A percentile compares a stretch with the other conserved stretches of the same genome.
Conservation (phyloP, 2,329 filamentous ascomycete genomes). For the Aspergillus calidoustus region DNA sequence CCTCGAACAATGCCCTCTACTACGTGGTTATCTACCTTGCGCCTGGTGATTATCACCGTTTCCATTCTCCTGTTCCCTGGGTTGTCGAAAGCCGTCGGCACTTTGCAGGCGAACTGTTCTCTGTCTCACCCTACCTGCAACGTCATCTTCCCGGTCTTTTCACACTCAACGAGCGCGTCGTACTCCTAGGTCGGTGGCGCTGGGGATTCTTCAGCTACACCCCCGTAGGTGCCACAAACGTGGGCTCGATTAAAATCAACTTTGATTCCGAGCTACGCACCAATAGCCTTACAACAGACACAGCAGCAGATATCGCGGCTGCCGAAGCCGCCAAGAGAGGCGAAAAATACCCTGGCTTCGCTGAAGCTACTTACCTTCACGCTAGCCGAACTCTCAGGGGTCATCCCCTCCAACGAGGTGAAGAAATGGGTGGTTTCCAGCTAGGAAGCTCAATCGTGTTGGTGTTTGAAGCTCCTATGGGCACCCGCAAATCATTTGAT, state of each 20-base stretch:
- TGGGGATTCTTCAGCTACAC: slow-evolving; percentile 98
- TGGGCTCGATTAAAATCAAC: slow-evolving; percentile 95
- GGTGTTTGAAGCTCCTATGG: slow-evolving; percentile 90
- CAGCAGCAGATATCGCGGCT: slow-evolving; percentile 83
- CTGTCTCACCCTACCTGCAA: slow-evolving; percentile 92
- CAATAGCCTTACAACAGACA: slow-evolving; percentile 91
- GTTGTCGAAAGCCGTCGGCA: slow-evolving; percentile 94
- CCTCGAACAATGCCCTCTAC: slow-evolving; percentile 73
- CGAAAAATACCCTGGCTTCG: slow-evolving; percentile 86
- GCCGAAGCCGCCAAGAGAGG: slow-evolving; percentile 75
- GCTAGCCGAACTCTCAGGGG: slow-evolving; percentile 80
- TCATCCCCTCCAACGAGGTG: slow-evolving; percentile 80
- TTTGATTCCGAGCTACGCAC: slow-evolving; percentile 93
- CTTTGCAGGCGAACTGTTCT: slow-evolving; percentile 95
- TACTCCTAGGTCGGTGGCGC: slow-evolving; percentile 89
- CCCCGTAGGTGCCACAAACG: slow-evolving; percentile 95
- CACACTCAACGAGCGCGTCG: slow-evolving; percentile 94
- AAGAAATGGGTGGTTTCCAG: slow-evolving; percentile 98
- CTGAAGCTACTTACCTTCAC: slow-evolving; percentile 83
- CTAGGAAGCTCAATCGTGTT: slow-evolving; percentile 93
- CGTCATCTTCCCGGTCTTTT: slow-evolving; percentile 91
- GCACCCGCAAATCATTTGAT: slow-evolving; percentile 60
- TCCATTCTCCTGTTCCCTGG: slow-evolving; percentile 95
- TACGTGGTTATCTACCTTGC: slow-evolving; percentile 96
- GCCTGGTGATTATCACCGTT: slow-evolving; percentile 96